Evolutionary conservation across 179 eudicot species (phyloP).

Genomic region (Monotropa hypopitys): DNA sequence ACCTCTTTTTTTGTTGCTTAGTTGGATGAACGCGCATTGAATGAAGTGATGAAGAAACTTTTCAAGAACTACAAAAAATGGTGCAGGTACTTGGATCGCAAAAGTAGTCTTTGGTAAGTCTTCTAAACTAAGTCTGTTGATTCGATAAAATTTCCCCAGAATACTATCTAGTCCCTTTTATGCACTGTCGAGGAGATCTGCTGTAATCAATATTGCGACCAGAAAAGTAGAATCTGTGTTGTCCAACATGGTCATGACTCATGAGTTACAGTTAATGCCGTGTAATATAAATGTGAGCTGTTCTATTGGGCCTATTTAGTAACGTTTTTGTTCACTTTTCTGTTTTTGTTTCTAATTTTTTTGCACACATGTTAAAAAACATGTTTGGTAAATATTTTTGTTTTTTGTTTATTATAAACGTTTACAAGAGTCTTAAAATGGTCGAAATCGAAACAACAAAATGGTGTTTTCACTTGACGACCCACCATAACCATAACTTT

Average conservation of each 20-base stretch:
- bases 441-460: too few relatives aligned
- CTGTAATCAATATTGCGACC: neutral
- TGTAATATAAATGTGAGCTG: neutral
- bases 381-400: too few relatives aligned
- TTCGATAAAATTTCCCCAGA: neutral
- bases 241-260: neutral
- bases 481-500: too few relatives aligned
- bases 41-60: constrained; percentile 95
- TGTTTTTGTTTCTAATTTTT: too few relatives aligned
- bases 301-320: neutral
- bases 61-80: constrained; percentile 96
- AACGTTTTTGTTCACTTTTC: too few relatives aligned
- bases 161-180: neutral
- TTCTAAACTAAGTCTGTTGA: neutral
- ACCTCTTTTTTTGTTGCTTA: constrained; percentile 15
- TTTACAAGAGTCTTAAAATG: too few relatives aligned
- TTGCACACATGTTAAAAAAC: too few relatives aligned
- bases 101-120: constrained; percentile 94
- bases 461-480: too few relatives aligned
- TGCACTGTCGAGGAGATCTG: neutral
- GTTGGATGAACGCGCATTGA: constrained; percentile 93
- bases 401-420: too few relatives aligned
- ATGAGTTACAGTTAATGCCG: neutral
- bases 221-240: neutral
- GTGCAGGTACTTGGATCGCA: constrained; percentile 98